A percentile compares a stretch with the other conserved stretches of the same genome.
Conservation (phyloP, 164 flowering plant genomes). For the Kalanchoe fedtschenkoi region DNA sequence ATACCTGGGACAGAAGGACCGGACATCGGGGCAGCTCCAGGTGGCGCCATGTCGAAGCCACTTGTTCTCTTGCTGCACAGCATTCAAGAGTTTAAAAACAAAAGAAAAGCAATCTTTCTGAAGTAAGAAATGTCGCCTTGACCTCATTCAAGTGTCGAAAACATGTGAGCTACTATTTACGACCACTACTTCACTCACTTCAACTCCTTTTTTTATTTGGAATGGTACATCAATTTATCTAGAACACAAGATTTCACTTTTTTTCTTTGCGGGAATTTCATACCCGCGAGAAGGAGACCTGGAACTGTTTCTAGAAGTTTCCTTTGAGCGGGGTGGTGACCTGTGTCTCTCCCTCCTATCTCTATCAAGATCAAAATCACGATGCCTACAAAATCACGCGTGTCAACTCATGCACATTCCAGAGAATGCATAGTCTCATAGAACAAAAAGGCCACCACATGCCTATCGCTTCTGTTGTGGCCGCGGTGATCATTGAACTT, state of each 20-base stretch:
- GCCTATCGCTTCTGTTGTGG: conserved; percentile 40
- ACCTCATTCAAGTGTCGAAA: too few species aligned
- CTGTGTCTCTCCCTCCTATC: conserved; percentile 39
- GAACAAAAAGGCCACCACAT: neutral
- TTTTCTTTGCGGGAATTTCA: neutral
- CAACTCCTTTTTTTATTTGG: too few species aligned
- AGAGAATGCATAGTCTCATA: neutral
- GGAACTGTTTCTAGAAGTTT: conserved; percentile 26
- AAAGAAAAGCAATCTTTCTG: too few species aligned
- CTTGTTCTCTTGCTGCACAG: conserved; percentile 53
- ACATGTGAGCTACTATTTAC: too few species aligned
- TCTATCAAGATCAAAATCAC: conserved; percentile 29
- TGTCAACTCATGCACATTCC: neutral
- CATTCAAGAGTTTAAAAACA: neutral
- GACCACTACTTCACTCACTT: too few species aligned
- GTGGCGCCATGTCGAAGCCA: conserved; percentile 87
- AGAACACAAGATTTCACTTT: neutral
- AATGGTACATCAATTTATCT: neutral
- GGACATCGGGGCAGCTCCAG: conserved; percentile 28
- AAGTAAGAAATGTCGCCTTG: too few species aligned
- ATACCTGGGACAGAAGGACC: conserved; percentile 41
- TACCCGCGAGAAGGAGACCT: conserved; percentile 50
- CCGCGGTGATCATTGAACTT: conserved; percentile 21
- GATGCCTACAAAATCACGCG: conserved; percentile 23
- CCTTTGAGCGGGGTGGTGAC: conserved; percentile 40